phyloP scores from a whole-genome alignment of 768 basidiomycete species.

The Boletus rufocinnamomeus region DNA sequence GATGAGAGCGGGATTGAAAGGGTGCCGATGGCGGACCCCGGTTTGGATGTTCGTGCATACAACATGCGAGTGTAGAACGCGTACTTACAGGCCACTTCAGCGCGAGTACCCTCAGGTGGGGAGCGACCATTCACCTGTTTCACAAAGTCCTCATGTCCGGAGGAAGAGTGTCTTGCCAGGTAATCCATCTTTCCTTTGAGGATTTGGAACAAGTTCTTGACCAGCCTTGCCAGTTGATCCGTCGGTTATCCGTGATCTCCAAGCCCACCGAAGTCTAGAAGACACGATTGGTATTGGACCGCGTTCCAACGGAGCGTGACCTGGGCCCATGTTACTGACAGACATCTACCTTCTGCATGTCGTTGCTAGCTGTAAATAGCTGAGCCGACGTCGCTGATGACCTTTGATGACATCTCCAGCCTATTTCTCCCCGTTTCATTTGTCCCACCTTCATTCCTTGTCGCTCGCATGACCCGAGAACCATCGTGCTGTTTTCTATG shows the following conservation, averaged over 20 bases:
- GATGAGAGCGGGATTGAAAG: conserved; percentile 84
- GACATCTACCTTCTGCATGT: conserved; percentile 19
- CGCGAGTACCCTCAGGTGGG: conserved; percentile 68
- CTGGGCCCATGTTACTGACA: conserved; percentile 14
- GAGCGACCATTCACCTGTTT: conserved; percentile 57
- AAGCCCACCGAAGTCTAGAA: conserved; percentile 83
- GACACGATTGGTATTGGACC: conserved; percentile 42
- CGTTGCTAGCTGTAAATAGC: conserved; percentile 29
- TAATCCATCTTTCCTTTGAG: conserved; percentile 34
- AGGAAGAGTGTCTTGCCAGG: conserved; percentile 95
- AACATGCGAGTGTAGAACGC: conserved; percentile 12
- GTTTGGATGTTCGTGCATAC: conserved; percentile 67
- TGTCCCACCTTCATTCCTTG: conserved; percentile 21
- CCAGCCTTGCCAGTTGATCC: conserved; percentile 68
- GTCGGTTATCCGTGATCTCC: conserved; percentile 82
- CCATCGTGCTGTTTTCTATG: conserved; percentile 17
- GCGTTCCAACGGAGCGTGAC: conserved; percentile 34
- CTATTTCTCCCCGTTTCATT: conserved; percentile 20
- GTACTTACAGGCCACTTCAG: conserved; percentile 40
- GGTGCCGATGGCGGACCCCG: conserved; percentile 92
- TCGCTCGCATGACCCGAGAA: conserved; percentile 20
- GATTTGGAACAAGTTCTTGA: conserved; percentile 14
- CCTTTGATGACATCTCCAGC: conserved; percentile 30
- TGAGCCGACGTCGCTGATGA: conserved; percentile 27
- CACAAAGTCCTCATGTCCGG: conserved; percentile 78